Evolutionary conservation across 805 yeast species (phyloP), one percentile per base, ranked within the genome.

Genomic region (Wickerhamiella occidentalis): DNA sequence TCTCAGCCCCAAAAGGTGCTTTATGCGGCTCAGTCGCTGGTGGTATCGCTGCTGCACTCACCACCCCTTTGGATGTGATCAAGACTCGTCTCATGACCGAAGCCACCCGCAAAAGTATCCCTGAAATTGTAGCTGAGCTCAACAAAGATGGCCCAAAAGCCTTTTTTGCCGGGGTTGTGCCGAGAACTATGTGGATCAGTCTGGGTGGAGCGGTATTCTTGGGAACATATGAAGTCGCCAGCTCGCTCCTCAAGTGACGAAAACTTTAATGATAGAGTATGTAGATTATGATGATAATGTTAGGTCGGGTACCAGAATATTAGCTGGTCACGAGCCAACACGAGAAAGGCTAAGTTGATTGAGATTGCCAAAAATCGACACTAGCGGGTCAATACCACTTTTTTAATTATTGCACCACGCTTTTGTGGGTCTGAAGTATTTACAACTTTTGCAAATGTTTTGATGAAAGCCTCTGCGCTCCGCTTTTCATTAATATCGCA

Each of bases 151-250:
- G 96, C 0, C 67, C 70, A 37, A 56, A 62, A 6, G 86, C 82
- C 0, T 86, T 92, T 56, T 75, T 78, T 61, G 75, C 75, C 45
- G 99, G 99, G 12, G 73, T 90, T 23, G 96, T 95, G 0, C 97
- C 99, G 3, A 74, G 99, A 63, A 88, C 96, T 0, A 72, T 84
- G 77, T 92, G 98, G 98, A 90, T 92, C 51, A 81, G 94, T 67
- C 92, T 94, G 3, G 99, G 99, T 18, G 99, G 99, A 25, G 96
- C 97, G 15, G 87, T 94, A 15, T 92, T 94, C 69, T 70, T 92
- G 50, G 99, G 99, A 3, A 85, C 85, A 49, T 92, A 92, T 61
- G 99, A 94, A 65, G 49, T 54, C 5, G 54, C 52, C 8, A 26
- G 19, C 11, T 33, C 38, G 11, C 19, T 33, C 4, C n/a, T 33